phyloP scores from a whole-genome alignment of 805 yeast species.

The Candida piceae region DNA sequence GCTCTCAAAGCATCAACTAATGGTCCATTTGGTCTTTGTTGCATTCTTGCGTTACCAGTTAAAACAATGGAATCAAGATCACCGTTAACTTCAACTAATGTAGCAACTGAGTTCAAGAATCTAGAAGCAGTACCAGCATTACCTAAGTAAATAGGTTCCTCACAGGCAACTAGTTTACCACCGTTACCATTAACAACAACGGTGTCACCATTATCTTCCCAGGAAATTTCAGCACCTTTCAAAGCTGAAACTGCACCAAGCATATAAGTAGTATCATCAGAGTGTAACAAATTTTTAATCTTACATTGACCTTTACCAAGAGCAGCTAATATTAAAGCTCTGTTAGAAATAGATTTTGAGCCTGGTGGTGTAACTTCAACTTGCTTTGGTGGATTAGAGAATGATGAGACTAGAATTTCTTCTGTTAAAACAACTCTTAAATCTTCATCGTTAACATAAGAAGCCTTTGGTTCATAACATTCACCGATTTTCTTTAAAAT shows the following conservation, averaged over 20 bases:
- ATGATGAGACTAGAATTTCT: conserved; percentile 65
- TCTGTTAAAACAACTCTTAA: conserved; percentile 79
- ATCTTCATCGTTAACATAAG: conserved; percentile 75
- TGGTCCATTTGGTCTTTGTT: conserved; percentile 95
- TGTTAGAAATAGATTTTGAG: conserved; percentile 92
- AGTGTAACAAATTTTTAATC: conserved; percentile 81
- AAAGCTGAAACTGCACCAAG: conserved; percentile 74
- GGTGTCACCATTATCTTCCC: conserved; percentile 90
- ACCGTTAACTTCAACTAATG: conserved; percentile 57
- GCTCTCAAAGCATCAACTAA: conserved; percentile 82
- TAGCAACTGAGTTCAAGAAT: conserved; percentile 86
- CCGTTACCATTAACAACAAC: conserved; percentile 81
- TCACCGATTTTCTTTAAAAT: conserved; percentile 79
- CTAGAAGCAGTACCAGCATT: conserved; percentile 98
- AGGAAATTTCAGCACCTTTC: conserved; percentile 73
- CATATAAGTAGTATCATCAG: conserved; percentile 97
- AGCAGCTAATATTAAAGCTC: conserved; percentile 91
- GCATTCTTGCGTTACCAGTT: conserved; percentile 97
- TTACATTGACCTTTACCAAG: conserved; percentile 81
- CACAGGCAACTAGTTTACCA: conserved; percentile 63
- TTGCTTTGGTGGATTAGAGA: conserved; percentile 33
- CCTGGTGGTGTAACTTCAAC: conserved; percentile 82
- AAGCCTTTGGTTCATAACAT: conserved; percentile 85
- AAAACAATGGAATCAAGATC: conserved; percentile 47
- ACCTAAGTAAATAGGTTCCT: conserved; percentile 76